Conservation (phyloP, 2,329 filamentous ascomycete species). For the Amauroascus verrucosus region DNA sequence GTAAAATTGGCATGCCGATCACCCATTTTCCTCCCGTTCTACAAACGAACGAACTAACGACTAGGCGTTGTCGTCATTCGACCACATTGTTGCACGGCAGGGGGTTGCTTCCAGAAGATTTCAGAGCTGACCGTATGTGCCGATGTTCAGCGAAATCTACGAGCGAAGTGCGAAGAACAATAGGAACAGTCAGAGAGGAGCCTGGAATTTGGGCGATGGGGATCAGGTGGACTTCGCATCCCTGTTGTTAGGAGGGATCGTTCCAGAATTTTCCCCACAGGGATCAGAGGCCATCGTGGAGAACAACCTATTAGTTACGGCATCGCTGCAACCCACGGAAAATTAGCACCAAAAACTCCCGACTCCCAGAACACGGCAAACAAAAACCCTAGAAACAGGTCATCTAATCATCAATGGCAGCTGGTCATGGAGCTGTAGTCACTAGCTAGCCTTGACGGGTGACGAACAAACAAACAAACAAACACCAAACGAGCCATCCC, state of each 20-base stretch:
- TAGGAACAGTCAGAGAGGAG: not conserved
- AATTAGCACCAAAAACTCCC: not conserved
- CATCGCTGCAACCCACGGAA: not conserved
- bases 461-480: too few species aligned
- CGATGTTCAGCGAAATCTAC: not conserved
- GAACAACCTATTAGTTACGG: not conserved
- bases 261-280: not conserved
- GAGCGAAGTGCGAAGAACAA: not conserved
- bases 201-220: not conserved
- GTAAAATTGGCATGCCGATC: slow-evolving; percentile 11
- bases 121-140: not conserved
- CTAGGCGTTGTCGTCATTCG: not conserved
- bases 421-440: too few species aligned
- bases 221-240: too few species aligned
- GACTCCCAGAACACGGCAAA: not conserved
- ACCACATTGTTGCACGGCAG: slow-evolving; percentile 5
- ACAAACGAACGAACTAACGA: slow-evolving; percentile 1
- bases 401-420: not conserved
- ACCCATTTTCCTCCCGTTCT: not conserved
- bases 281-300: not conserved
- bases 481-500: too few species aligned
- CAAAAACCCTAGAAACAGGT: not conserved
- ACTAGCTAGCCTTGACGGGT: too few species aligned
- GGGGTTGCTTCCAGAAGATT: not conserved
- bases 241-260: not conserved